A percentile compares a stretch with the other conserved stretches of the same genome.
Evolutionary conservation across 2,329 filamentous ascomycete genomes (phyloP).

Genomic region (Alternaria sp.): DNA sequence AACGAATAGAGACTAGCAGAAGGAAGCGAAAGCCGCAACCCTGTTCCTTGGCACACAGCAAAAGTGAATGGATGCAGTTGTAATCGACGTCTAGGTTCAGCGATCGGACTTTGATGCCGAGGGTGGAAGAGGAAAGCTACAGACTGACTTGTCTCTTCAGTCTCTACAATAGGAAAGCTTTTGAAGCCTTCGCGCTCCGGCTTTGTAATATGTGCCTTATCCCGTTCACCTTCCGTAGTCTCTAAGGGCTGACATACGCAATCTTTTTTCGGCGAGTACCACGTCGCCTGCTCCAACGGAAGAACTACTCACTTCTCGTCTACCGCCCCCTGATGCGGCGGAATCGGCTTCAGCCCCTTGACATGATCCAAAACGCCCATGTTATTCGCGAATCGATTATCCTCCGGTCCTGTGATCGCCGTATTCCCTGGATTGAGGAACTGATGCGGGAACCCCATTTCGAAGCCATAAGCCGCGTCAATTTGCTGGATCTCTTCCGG

Average conservation of each 20-base stretch:
- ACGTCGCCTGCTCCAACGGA: background rate
- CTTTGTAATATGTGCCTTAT: background rate
- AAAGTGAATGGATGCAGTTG: background rate
- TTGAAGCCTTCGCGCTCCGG: background rate
- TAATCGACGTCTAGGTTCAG: background rate
- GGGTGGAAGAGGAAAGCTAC: background rate
- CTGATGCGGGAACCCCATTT: slow-evolving; percentile 67
- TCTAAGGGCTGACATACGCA: background rate
- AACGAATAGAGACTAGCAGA: background rate
- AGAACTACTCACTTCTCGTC: slow-evolving; percentile 9
- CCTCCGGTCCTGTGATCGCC: slow-evolving; percentile 32
- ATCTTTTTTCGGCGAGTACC: background rate
- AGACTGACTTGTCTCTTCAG: background rate
- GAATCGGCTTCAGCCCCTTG: slow-evolving; percentile 26
- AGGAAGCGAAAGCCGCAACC: background rate
- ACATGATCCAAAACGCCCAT: slow-evolving; percentile 36
- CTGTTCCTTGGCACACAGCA: background rate
- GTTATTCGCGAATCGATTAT: slow-evolving; percentile 25
- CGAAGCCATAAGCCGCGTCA: slow-evolving; percentile 62
- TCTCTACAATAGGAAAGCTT: background rate
- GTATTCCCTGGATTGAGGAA: slow-evolving; percentile 27
- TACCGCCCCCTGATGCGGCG: slow-evolving; percentile 33
- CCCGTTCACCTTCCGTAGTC: background rate
- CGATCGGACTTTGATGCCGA: background rate
- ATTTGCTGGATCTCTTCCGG: background rate